Base-by-base conservation (phyloP, 2,329 filamentous ascomycete genomes). In the Colletotrichum australisinense region DNA sequence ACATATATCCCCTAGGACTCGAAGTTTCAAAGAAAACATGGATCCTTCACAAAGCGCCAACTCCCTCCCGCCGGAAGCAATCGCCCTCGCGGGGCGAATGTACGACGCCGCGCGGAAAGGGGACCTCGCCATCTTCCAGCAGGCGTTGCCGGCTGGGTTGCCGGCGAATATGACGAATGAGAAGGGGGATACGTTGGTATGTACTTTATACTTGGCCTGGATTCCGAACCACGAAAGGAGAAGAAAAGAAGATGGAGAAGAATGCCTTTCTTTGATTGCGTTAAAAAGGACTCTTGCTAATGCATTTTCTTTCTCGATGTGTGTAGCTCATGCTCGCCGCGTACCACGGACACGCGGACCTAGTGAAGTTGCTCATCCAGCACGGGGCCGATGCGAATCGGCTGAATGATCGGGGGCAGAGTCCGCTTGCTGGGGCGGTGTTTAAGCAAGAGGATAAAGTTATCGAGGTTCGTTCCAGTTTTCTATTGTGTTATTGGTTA, bases 101-200 rank as follows among this genome's bases (percentile, higher is more conserved):
- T 94, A 93, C 82, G 88, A 93, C 76, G 88, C 91, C 32, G 92
- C 93, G 1, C 88, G 93, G 38, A 79, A 82, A 26, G 93, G 92
- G 68, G 84, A 92, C 62, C 84, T 88, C 2, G 79, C 87, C 5
- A 81, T 90, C 14, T 89, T 95, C n/a, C 79, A 86, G 55, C 88
- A 92, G 80, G 93, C 93, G 60, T 81, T 95, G 49, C 85, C 87
- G 1, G 90, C 89, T 2, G 92, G 93, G 1, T 83, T 94, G 30
- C 92, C 92, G 0, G 84, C 89, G 1, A 94, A 94, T 77, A 85
- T 94, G 80, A 93, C 92, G 26, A 94, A 94, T 77, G 88, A 92
- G 63, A 92, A 93, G 75, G 93, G 93, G 62, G 92, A 95, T 79
- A 93, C 89, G n/a, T 81, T 94, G 73, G 89, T 91, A 84, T 56